Percentiles rank a stretch among this genome's conserved stretches.
These are phyloP conservation scores for Cyberlindnera petersonii DNA, from an alignment of 805 yeast genomes.

Conservation along the genomic window DNA sequence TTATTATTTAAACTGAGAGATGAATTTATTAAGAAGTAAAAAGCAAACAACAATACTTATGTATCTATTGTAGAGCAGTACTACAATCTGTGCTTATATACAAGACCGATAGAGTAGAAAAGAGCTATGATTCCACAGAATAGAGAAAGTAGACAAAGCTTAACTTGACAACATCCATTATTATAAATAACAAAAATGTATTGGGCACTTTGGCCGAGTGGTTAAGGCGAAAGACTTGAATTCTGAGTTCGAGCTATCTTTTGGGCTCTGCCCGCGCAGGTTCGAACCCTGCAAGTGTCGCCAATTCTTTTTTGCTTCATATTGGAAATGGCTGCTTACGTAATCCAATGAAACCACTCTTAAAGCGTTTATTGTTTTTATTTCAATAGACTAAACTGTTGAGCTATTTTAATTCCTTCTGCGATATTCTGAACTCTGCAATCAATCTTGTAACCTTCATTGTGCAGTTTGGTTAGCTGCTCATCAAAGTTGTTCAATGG, in stretches of 20 bases:
- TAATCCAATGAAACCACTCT: background rate
- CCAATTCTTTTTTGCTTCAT: conserved; percentile 7
- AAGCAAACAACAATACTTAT: no score
- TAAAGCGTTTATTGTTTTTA: background rate
- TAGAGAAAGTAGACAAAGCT: no score
- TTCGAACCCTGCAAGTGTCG: conserved; percentile 31
- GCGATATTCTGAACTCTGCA: conserved; percentile 87
- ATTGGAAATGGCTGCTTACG: background rate
- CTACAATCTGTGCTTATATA: no score
- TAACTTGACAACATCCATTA: no score
- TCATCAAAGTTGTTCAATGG: conserved; percentile 58
- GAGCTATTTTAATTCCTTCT: conserved; percentile 66
- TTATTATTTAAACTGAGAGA: no score
- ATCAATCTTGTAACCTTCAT: conserved; percentile 75
- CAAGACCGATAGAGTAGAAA: no score
- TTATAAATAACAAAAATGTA: no score
- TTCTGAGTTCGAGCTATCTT: conserved; percentile 20
- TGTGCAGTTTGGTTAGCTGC: conserved; percentile 46
- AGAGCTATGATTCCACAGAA: no score
- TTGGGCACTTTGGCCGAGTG: conserved; percentile 29
- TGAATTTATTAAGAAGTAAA: no score
- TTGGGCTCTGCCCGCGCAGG: conserved; percentile 31
- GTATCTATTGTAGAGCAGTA: no score
- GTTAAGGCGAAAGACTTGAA: conserved; percentile 31
- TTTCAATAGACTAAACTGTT: conserved; percentile 28